Percentiles rank a stretch among this genome's conserved stretches.
Evolutionary conservation across 768 basidiomycete genomes (phyloP).

Genomic region (Candolleomyces eurysporus): DNA sequence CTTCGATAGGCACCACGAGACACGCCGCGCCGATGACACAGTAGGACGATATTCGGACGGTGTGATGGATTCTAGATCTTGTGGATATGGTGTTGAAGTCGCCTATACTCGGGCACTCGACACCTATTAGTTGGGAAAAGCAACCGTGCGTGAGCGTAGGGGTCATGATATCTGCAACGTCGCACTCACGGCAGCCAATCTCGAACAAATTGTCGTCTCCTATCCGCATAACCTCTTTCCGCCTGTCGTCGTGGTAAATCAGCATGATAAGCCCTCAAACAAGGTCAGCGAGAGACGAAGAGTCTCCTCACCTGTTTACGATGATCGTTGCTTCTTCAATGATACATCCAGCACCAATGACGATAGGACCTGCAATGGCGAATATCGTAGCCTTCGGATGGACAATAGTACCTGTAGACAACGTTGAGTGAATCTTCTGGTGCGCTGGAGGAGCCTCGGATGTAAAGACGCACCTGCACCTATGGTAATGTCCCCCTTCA

Average conservation of each 20-base stretch:
- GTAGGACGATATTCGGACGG: conserved; percentile 72
- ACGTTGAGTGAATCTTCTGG: not conserved
- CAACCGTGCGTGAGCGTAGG: not conserved
- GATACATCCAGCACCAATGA: conserved; percentile 85
- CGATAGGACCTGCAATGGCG: conserved; percentile 86
- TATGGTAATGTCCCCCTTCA: conserved; percentile 93
- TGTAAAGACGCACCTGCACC: conserved; percentile 56
- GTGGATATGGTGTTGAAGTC: conserved; percentile 86
- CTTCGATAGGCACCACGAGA: conserved; percentile 74
- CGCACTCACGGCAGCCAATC: conserved; percentile 81
- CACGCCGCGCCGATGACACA: conserved; percentile 84
- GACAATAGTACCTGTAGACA: conserved; percentile 67
- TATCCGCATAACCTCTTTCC: conserved; percentile 87
- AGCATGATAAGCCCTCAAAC: not conserved
- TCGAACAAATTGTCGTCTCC: conserved; percentile 94
- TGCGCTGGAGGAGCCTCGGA: not conserved
- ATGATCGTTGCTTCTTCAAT: conserved; percentile 91
- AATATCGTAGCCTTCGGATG: conserved; percentile 95
- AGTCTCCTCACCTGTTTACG: conserved; percentile 66
- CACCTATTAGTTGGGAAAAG: conserved; percentile 44
- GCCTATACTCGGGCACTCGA: conserved; percentile 85
- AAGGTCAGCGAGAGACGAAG: not conserved
- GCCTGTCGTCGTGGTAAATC: conserved; percentile 26
- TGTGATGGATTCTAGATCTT: conserved; percentile 79
- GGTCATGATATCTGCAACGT: not conserved